A percentile compares a stretch with the other conserved stretches of the same genome.
Evolutionary conservation across 2,329 filamentous ascomycete genomes (phyloP).

Genomic region (Elsinoe arachidis): DNA sequence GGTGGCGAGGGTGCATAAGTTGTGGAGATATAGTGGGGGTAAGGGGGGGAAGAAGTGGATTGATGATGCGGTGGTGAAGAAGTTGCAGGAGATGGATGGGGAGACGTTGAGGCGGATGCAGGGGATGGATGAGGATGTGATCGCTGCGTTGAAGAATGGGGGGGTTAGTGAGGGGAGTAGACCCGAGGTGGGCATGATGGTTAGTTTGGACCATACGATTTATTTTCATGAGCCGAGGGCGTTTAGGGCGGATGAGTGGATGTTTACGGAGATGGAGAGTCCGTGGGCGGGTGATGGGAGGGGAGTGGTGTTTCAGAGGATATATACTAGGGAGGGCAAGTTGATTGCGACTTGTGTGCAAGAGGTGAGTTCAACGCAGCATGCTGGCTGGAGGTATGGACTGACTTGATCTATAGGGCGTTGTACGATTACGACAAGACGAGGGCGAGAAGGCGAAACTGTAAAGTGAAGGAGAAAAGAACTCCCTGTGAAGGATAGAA

Average conservation of each 20-base stretch:
- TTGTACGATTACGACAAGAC: constrained; percentile 42
- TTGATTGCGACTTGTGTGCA: constrained; percentile 73
- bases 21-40: constrained; percentile 44
- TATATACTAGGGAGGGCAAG: constrained; percentile 61
- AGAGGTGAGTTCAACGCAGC: constrained; percentile 44
- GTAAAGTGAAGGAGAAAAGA: background rate
- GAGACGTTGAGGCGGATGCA: constrained; percentile 34
- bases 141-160: constrained; percentile 38
- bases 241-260: constrained; percentile 57
- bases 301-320: constrained; percentile 65
- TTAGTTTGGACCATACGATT: constrained; percentile 64
- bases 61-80: constrained; percentile 36
- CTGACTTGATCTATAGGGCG: constrained; percentile 34
- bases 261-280: constrained; percentile 70
- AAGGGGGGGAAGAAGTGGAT: constrained; percentile 21
- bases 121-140: constrained; percentile 43
- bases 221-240: constrained; percentile 46
- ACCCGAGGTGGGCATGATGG: constrained; percentile 72
- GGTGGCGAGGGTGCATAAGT: constrained; percentile 66
- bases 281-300: constrained; percentile 73
- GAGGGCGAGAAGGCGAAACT: constrained; percentile 23
- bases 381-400: background rate
- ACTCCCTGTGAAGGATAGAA: background rate
- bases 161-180: constrained; percentile 44
- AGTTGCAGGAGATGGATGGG: constrained; percentile 37